Percentiles rank a stretch among this genome's conserved stretches.
Evolutionary conservation across 2,329 filamentous ascomycete species (phyloP).

Genomic region (Fusarium ramigenum): DNA sequence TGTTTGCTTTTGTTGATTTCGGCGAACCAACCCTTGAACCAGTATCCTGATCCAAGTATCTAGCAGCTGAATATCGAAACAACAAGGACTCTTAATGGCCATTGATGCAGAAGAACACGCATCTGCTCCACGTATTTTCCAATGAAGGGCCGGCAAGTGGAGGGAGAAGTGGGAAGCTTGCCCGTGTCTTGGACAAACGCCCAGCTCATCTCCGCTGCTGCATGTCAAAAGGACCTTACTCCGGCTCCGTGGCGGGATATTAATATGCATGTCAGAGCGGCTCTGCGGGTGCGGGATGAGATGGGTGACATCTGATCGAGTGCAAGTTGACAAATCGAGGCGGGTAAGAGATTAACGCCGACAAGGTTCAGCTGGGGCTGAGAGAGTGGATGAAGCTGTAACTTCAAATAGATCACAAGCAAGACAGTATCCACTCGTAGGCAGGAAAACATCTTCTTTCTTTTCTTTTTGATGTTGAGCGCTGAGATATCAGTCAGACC

Average conservation of each 20-base stretch:
- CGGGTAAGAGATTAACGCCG: background rate
- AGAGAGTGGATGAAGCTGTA: background rate
- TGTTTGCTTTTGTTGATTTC: slow-evolving; percentile 12
- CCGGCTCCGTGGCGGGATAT: slow-evolving; percentile 22
- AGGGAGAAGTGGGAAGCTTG: background rate
- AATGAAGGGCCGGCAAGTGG: slow-evolving; percentile 17
- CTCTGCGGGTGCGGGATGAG: background rate
- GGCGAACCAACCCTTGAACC: background rate
- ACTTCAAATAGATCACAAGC: background rate
- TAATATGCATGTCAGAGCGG: slow-evolving; percentile 15
- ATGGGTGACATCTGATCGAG: background rate
- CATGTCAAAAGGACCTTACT: background rate
- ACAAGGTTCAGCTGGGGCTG: background rate
- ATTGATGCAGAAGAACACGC: background rate
- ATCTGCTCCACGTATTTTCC: background rate
- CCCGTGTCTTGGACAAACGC: background rate
- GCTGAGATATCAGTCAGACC: slow-evolving; percentile 3
- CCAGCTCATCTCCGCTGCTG: slow-evolving; percentile 22
- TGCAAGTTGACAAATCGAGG: background rate
- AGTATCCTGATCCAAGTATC: background rate
- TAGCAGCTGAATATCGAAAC: background rate
- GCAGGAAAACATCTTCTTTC: background rate
- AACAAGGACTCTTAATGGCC: background rate
- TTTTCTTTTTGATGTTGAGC: slow-evolving; percentile 10
- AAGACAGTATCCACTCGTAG: background rate